Conservation (phyloP, 139 green algal species). For the Monoraphidium neglectum region DNA sequence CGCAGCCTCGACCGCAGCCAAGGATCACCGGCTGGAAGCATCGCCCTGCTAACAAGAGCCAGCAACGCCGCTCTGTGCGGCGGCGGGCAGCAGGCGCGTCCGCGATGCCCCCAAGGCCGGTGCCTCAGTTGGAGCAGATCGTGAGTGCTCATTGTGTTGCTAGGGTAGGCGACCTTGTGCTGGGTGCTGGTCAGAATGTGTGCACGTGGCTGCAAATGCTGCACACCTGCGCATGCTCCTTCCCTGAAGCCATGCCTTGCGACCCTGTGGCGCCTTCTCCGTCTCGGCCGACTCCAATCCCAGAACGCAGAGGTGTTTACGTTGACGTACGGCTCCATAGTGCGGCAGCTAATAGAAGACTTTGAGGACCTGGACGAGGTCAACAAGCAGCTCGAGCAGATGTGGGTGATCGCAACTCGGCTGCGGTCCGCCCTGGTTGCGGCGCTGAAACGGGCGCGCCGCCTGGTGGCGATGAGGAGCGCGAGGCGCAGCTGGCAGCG, state of each 20-base stretch:
- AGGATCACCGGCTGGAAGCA: too few species aligned
- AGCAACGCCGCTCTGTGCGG: background rate
- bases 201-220: background rate
- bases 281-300: background rate
- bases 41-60: too few species aligned
- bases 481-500: too few species aligned
- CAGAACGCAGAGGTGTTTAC: conserved; percentile 95
- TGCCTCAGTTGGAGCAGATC: conserved; percentile 34
- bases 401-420: conserved; percentile 74
- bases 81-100: conserved; percentile 1
- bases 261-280: background rate
- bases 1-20: too few species aligned
- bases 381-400: conserved; percentile 96
- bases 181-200: background rate
- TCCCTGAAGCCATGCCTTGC: background rate
- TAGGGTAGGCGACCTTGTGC: background rate
- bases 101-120: conserved; percentile 14
- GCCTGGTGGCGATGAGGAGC: too few species aligned
- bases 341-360: conserved; percentile 94
- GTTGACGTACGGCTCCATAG: conserved; percentile 96
- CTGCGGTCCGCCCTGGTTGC: too few species aligned
- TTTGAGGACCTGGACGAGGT: conserved; percentile 94
- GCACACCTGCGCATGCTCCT: background rate
- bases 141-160: background rate
- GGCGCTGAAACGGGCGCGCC: too few species aligned